Conservation (phyloP, 1,284 basidiomycete species). For the Chondrostereum purpureum region DNA sequence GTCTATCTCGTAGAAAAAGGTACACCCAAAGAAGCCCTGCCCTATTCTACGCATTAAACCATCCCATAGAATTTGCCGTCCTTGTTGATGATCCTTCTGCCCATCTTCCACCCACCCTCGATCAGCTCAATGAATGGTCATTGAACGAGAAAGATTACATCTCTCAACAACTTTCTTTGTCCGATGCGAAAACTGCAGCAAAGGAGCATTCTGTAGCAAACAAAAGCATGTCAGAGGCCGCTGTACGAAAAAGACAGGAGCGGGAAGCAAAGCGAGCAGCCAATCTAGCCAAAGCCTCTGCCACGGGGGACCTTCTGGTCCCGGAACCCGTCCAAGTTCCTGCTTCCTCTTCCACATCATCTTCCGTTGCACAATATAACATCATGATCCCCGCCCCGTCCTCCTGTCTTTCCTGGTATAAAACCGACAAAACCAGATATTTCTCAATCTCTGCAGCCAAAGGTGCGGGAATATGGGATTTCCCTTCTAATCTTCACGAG, state of each 20-base stretch:
- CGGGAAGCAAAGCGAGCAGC: conserved; percentile 52
- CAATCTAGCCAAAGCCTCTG: conserved; percentile 28
- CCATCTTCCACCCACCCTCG: conserved; percentile 49
- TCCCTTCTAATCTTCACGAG: conserved; percentile 61
- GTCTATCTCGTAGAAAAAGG: conserved; percentile 80
- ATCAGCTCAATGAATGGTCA: conserved; percentile 53
- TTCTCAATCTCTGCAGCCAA: conserved; percentile 55
- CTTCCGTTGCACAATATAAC: conserved; percentile 33
- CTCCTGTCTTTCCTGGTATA: conserved; percentile 57
- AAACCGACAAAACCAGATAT: conserved; percentile 34
- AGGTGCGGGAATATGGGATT: conserved; percentile 69
- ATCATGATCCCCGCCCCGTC: conserved; percentile 61
- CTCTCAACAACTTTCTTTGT: conserved; percentile 37
- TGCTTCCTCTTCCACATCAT: conserved; percentile 7
- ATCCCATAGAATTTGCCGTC: conserved; percentile 61
- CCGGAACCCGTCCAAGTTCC: conserved; percentile 14
- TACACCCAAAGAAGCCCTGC: conserved; percentile 33
- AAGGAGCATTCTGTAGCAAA: conserved; percentile 32
- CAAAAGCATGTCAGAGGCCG: conserved; percentile 51
- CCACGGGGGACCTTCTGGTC: conserved; percentile 11
- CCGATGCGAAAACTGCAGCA: conserved; percentile 34
- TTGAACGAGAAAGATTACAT: conserved; percentile 38
- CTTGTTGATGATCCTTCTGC: conserved; percentile 71
- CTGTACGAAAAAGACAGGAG: conserved; percentile 63
- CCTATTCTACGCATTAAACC: too few relatives aligned